A percentile compares a stretch with the other conserved stretches of the same genome.
phyloP scores from a whole-genome alignment of 202 grass and related monocot species.

The Dendrocalamus latiflorus region DNA sequence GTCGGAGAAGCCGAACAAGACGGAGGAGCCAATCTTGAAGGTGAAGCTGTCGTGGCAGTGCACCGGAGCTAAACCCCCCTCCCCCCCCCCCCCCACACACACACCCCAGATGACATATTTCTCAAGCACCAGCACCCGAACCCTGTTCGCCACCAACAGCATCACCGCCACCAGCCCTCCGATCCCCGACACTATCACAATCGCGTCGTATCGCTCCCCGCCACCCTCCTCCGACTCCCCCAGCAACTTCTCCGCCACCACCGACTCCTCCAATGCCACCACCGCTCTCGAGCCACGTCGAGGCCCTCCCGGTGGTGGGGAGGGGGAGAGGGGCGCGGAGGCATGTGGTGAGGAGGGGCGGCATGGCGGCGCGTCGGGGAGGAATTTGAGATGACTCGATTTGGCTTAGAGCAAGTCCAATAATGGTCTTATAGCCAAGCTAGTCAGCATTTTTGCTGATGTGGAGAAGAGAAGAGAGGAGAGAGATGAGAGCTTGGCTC shows the following conservation, averaged over 20 bases:
- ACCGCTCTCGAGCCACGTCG: not conserved
- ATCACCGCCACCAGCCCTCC: constrained; percentile 79
- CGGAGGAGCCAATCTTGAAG: constrained; percentile 88
- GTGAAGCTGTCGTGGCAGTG: constrained; percentile 76
- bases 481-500: too few species aligned
- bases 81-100: too few species aligned
- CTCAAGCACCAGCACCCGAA: constrained; percentile 82
- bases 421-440: too few species aligned
- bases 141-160: constrained; percentile 72
- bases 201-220: constrained; percentile 55
- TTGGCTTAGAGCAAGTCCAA: too few species aligned
- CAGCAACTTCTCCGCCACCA: constrained; percentile 24
- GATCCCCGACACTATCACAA: constrained; percentile 85
- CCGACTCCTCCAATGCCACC: not conserved
- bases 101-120: constrained; percentile 90
- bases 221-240: not conserved
- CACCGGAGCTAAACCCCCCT: constrained; percentile 84
- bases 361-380: not conserved
- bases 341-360: not conserved
- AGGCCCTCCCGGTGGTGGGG: not conserved
- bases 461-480: too few species aligned
- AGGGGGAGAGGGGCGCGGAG: not conserved
- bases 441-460: too few species aligned
- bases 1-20: constrained; percentile 94
- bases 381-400: too few species aligned